Conservation (phyloP, 192 early-diverging fungal genomes). For the Linnemannia zychae region DNA sequence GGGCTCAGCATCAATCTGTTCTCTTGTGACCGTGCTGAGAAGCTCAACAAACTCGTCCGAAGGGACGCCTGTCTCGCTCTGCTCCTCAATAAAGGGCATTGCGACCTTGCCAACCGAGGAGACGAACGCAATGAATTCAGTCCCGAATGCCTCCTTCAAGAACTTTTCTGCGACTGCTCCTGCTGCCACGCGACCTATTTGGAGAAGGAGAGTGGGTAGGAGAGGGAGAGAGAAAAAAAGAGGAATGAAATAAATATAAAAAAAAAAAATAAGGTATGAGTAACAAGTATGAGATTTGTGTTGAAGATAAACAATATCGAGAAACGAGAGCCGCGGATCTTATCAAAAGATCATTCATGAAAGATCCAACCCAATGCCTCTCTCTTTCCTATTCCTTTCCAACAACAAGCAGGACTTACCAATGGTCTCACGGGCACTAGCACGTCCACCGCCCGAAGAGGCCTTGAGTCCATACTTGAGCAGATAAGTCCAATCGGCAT, state of each 20-base stretch:
- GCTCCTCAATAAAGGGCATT: slow-evolving; percentile 75
- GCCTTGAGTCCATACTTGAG: slow-evolving; percentile 98
- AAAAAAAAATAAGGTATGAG: not conserved
- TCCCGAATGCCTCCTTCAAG: slow-evolving; percentile 78
- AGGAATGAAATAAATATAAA: not conserved
- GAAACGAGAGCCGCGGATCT: not conserved
- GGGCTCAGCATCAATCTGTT: slow-evolving; percentile 83
- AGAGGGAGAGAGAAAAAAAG: too few relatives aligned
- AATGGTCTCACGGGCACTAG: slow-evolving; percentile 96
- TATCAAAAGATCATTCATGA: too few relatives aligned
- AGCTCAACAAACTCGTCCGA: slow-evolving; percentile 72
- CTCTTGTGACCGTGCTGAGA: slow-evolving; percentile 78
- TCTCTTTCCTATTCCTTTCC: not conserved
- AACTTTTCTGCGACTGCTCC: slow-evolving; percentile 99
- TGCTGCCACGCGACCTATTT: slow-evolving; percentile 90
- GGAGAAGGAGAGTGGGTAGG: not conserved
- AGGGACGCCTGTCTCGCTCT: slow-evolving; percentile 59
- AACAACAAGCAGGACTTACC: too few relatives aligned
- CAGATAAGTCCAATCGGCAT: slow-evolving; percentile 98
- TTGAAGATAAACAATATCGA: not conserved
- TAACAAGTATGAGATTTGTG: too few relatives aligned
- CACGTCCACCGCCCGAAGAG: slow-evolving; percentile 92
- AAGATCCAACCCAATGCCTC: too few relatives aligned
- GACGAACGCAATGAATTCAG: slow-evolving; percentile 97
- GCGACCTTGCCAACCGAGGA: slow-evolving; percentile 85